Percentiles rank a stretch among this genome's conserved stretches.
These are phyloP conservation scores for Diaporthe nobilis DNA, from an alignment of 2,329 filamentous ascomycete species.

Conservation along the genomic window DNA sequence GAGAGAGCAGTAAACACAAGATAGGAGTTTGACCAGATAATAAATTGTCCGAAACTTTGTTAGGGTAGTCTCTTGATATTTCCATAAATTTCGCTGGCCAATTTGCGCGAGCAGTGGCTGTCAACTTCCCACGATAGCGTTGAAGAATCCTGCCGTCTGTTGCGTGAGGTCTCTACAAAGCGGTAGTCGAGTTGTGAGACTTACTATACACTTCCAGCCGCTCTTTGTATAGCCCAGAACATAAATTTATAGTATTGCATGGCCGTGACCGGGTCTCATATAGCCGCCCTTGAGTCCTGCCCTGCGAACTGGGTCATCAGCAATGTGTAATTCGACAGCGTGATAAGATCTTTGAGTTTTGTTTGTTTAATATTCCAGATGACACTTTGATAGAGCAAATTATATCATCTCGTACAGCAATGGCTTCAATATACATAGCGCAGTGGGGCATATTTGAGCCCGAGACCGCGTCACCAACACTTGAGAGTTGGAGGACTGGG, in stretches of 20 bases:
- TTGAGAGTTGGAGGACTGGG: neutral
- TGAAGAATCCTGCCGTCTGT: neutral
- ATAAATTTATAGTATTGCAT: neutral
- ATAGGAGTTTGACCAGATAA: neutral
- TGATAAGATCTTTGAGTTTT: accelerated
- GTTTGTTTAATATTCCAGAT: no score
- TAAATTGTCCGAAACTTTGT: no score
- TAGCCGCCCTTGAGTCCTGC: neutral
- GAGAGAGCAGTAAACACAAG: neutral
- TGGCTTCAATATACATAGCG: no score
- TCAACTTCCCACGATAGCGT: neutral
- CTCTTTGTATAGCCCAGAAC: neutral
- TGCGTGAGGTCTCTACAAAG: neutral
- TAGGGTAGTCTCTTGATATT: neutral
- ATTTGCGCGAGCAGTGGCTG: neutral
- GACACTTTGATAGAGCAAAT: accelerated
- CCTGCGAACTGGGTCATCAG: neutral
- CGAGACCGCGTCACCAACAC: neutral
- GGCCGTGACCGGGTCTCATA: neutral
- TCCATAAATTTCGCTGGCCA: neutral
- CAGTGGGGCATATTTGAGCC: neutral
- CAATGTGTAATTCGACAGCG: no score
- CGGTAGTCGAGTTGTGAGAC: neutral
- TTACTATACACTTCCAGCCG: neutral
- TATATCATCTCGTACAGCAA: neutral